These are phyloP conservation scores for Penicillium fuscoglaucum DNA, from an alignment of 2,329 filamentous ascomycete genomes.

Conservation along the genomic window DNA sequence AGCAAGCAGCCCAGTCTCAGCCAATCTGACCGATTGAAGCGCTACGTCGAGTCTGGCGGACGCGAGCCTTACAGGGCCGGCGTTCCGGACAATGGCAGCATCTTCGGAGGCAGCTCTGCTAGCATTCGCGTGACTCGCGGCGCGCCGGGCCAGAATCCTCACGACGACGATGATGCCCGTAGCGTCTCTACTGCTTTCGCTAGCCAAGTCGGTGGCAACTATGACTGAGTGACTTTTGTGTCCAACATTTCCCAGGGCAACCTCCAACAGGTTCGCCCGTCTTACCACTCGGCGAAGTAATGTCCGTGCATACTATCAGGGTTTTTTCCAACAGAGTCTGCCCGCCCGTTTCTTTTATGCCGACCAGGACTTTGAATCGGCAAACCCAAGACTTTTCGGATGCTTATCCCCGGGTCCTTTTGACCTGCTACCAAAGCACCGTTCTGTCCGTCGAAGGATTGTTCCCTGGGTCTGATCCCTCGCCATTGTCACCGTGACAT, in stretches of 20 bases:
- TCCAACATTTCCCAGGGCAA: constrained; percentile 13
- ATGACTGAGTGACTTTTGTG: constrained; percentile 53
- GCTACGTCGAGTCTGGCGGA: constrained; percentile 85
- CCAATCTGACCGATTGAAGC: constrained; percentile 87
- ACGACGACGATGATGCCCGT: constrained; percentile 84
- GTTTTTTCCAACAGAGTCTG: constrained; percentile 22
- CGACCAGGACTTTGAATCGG: constrained; percentile 19
- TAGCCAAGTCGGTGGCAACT: constrained; percentile 77
- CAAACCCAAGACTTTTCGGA: constrained; percentile 13
- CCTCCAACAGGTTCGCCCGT: constrained; percentile 20
- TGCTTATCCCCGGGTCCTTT: constrained; percentile 9
- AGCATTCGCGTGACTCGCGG: constrained; percentile 52
- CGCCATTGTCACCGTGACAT: constrained; percentile 12
- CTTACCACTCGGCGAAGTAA: constrained; percentile 17
- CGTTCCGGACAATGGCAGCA: constrained; percentile 60
- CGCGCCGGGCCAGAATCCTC: constrained; percentile 43
- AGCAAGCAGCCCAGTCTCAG: constrained; percentile 72
- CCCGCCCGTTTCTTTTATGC: constrained; percentile 21
- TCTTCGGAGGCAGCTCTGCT: constrained; percentile 62
- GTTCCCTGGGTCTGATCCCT: constrained; percentile 15
- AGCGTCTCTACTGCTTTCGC: constrained; percentile 96
- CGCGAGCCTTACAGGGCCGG: constrained; percentile 57
- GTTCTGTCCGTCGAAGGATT: constrained; percentile 10
- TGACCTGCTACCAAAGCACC: constrained; percentile 10
- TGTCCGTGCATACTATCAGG: constrained; percentile 20